These are phyloP conservation scores for Malus hybrid DNA, from an alignment of 331 rosid genomes.

Conservation along the genomic window DNA sequence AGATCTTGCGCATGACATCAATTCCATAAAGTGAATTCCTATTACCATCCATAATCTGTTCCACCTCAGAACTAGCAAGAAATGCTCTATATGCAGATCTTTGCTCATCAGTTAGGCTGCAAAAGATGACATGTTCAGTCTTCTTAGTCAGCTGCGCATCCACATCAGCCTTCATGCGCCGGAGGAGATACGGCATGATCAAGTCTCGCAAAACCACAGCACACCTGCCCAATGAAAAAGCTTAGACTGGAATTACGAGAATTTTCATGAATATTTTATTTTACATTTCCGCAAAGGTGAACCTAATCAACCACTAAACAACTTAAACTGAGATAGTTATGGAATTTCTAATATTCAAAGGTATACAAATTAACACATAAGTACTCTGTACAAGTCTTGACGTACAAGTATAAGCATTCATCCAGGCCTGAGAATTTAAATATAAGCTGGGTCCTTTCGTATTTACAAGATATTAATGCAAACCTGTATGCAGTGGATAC, in stretches of 20 bases:
- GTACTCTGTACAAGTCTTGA: background rate
- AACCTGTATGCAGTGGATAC: slow-evolving; percentile 98
- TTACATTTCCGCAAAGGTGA: background rate
- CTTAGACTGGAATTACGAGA: slow-evolving; percentile 1
- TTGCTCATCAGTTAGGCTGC: slow-evolving; percentile 87
- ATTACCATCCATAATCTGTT: slow-evolving; percentile 74
- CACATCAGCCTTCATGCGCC: slow-evolving; percentile 94
- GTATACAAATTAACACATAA: background rate
- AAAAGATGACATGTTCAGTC: slow-evolving; percentile 94
- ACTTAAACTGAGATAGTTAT: background rate
- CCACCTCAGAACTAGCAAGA: slow-evolving; percentile 97
- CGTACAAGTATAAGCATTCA: background rate
- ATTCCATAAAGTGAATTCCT: slow-evolving; percentile 89
- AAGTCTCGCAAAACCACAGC: slow-evolving; percentile 95
- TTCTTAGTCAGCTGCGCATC: slow-evolving; percentile 87
- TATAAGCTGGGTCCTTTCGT: background rate
- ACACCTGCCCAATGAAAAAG: slow-evolving; percentile 54
- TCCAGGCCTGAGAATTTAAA: background rate
- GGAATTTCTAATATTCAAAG: background rate
- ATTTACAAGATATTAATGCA: background rate
- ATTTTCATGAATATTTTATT: background rate
- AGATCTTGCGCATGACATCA: slow-evolving; percentile 93
- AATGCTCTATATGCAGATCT: slow-evolving; percentile 87
- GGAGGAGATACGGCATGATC: slow-evolving; percentile 95
- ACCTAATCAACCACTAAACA: background rate